These are phyloP conservation scores for Podaxis sp. DNA, from an alignment of 768 basidiomycete genomes.

Conservation along the genomic window DNA sequence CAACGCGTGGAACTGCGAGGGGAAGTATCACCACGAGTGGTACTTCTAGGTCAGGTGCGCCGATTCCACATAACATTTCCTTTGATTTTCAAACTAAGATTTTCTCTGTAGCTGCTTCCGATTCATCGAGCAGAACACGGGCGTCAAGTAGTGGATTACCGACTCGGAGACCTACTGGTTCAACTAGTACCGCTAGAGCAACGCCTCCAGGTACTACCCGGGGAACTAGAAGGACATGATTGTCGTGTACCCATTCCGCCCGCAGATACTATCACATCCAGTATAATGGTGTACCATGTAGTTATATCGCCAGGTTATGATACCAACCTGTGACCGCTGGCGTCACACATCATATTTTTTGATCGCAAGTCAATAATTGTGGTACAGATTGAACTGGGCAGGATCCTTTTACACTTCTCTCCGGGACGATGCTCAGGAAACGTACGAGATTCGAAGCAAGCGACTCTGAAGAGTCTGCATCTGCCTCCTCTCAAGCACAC, in stretches of 20 bases:
- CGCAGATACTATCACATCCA: not conserved
- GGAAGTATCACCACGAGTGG: not conserved
- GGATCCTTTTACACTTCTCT: not conserved
- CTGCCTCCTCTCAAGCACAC: not conserved
- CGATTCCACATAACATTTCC: not conserved
- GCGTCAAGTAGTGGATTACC: conserved; percentile 4
- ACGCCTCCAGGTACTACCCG: conserved; percentile 6
- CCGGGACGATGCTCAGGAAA: conserved; percentile 15
- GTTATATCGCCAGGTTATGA: not conserved
- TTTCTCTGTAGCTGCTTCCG: not conserved
- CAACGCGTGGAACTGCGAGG: conserved; percentile 50
- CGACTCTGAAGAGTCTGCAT: conserved; percentile 9
- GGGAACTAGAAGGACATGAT: conserved; percentile 4
- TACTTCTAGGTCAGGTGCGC: conserved; percentile 2
- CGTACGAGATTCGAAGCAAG: conserved; percentile 16
- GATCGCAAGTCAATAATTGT: not conserved
- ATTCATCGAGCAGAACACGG: not conserved
- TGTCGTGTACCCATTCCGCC: not conserved
- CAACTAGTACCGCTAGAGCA: not conserved
- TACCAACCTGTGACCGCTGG: conserved; percentile 3
- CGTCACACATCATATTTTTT: conserved; percentile 12
- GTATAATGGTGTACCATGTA: not conserved
- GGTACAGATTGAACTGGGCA: not conserved
- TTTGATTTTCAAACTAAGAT: not conserved
- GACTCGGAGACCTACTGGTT: conserved; percentile 1